Evolutionary conservation across 2,329 filamentous ascomycete genomes (phyloP), one percentile per base, ranked within the genome.

Genomic region (Aspergillus quadrilineatus): DNA sequence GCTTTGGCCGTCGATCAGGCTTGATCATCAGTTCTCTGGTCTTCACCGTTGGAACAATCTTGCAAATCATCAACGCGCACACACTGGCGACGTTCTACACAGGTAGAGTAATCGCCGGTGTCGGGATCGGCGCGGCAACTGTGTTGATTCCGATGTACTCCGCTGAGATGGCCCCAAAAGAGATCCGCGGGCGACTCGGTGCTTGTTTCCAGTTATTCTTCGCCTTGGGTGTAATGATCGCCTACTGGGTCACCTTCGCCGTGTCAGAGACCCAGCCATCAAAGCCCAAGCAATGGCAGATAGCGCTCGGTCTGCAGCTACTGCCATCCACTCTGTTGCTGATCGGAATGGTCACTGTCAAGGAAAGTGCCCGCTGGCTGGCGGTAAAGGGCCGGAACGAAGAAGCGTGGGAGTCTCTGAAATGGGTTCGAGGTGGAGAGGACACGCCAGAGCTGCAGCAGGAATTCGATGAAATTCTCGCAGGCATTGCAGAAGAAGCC

Each of bases 401-500:
- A 1, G 73, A 82, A 60, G 80, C 79, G 1, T 68, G 77, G 55
- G 67, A 77, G 51, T 78, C 76, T 3, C 65, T 83, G n/a, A 72
- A 77, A 17, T 82, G 80, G 80, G 75, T 83, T 10, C 76, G 80
- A 3, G 80, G 79, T 4, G 80, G 77, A n/a, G 69, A 73, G 6
- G 71, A 74, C 34, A 70, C 65, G 1, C 61, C 69, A 7, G 71
- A 71, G 37, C 56, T 74, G 17, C 65, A 66, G 29, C 53, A 57
- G 17, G 72, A 75, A 55, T 75, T 74, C 32, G 63, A 69, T 44
- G 73, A 75, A 56, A 75, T 75, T 42, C 53, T 80, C 3, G 70
- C 73, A 1, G 77, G 77, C 12, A 76, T 83, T 48, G 73, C 77
- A 41, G 75, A 81, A 50, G 80, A 83, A 55, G 67, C 76, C 4